Conservation (phyloP, 148 eudicot genomes). For the Cornus controversa region DNA sequence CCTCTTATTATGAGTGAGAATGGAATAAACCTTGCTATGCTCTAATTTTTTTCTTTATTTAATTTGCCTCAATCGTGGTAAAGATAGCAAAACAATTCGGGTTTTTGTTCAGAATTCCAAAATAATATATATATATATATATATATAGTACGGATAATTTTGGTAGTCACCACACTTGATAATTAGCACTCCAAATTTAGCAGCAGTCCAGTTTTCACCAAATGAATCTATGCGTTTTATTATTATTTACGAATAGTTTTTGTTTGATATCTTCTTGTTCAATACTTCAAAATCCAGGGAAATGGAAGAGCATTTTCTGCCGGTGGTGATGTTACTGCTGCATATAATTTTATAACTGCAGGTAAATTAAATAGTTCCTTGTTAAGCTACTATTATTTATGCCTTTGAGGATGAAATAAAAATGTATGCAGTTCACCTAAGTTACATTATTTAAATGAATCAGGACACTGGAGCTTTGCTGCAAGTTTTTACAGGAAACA, state of each 20-base stretch:
- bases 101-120: no score
- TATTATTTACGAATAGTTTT: background rate
- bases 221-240: no score
- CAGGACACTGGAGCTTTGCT: slow-evolving; percentile 32
- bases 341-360: background rate
- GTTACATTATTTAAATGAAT: background rate
- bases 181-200: no score
- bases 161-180: no score
- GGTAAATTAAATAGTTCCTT: slow-evolving; percentile 8
- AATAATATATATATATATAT: no score
- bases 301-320: slow-evolving; percentile 41
- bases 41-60: no score
- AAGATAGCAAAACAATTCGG: no score
- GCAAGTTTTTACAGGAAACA: slow-evolving; percentile 25
- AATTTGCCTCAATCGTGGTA: no score
- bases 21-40: no score
- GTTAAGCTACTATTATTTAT: background rate
- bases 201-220: no score
- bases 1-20: no score
- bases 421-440: background rate
- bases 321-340: slow-evolving; percentile 29
- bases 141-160: no score
- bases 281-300: slow-evolving; percentile 12
- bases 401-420: background rate
- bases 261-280: background rate